Percentiles rank a stretch among this genome's conserved stretches.
phyloP scores from a whole-genome alignment of 1,284 basidiomycete genomes.

The Ceratobasidium sp. region DNA sequence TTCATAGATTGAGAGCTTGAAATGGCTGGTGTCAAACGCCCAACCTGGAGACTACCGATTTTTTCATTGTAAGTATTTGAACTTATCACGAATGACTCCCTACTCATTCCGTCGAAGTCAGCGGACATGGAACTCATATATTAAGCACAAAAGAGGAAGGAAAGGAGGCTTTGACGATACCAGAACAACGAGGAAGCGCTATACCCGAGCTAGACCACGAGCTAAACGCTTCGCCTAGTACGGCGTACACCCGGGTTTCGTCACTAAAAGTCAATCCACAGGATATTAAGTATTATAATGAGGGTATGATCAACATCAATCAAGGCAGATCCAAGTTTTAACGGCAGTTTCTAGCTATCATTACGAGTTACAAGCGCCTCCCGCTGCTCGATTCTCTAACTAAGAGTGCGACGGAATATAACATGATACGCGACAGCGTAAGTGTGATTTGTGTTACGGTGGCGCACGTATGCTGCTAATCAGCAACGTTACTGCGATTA shows the following conservation, averaged over 20 bases:
- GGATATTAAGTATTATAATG: background rate
- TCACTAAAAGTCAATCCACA: background rate
- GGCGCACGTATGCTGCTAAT: background rate
- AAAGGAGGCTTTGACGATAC: background rate
- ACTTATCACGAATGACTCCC: no score
- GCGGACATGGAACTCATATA: background rate
- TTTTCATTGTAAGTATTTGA: background rate
- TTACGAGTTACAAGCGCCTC: background rate
- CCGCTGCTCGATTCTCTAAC: background rate
- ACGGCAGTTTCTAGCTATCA: background rate
- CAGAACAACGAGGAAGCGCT: background rate
- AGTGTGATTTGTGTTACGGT: background rate
- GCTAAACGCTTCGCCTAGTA: background rate
- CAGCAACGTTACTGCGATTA: background rate
- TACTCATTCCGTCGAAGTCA: background rate
- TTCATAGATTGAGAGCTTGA: background rate
- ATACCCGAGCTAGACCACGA: background rate
- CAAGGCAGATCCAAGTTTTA: background rate
- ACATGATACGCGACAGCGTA: background rate
- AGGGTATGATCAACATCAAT: background rate
- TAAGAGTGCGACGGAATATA: background rate
- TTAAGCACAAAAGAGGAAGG: background rate
- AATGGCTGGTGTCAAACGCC: constrained; percentile 1
- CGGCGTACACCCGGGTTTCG: background rate
- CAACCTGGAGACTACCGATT: background rate